Percentiles rank a stretch among this genome's conserved stretches.
These are phyloP conservation scores for Curvularia lunata DNA, from an alignment of 2,329 filamentous ascomycete genomes.

Conservation along the genomic window DNA sequence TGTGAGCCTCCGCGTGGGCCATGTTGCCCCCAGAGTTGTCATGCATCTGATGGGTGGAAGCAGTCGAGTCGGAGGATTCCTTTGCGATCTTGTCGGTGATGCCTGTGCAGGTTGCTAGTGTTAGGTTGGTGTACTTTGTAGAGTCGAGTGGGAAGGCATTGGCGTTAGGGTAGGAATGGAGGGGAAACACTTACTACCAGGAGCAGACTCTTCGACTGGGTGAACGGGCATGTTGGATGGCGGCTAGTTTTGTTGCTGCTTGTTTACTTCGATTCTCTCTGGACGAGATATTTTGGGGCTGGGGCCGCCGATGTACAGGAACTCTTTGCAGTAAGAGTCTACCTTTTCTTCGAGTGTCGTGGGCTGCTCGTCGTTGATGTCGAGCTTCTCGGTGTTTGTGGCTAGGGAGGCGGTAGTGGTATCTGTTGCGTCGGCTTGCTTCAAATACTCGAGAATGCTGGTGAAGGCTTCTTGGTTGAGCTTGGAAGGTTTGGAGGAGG, in stretches of 20 bases:
- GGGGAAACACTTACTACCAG: conserved; percentile 44
- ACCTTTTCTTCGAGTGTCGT: neutral
- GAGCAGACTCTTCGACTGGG: conserved; percentile 50
- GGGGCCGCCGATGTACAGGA: conserved; percentile 17
- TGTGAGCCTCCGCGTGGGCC: conserved; percentile 48
- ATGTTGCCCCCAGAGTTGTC: conserved; percentile 44
- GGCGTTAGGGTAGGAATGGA: neutral
- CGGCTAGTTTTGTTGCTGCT: conserved; percentile 12
- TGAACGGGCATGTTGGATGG: conserved; percentile 50
- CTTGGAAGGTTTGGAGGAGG: conserved; percentile 1
- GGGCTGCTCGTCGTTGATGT: conserved; percentile 14
- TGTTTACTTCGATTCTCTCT: conserved; percentile 5
- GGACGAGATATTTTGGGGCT: conserved; percentile 2
- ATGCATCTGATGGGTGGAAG: conserved; percentile 44
- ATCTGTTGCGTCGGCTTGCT: neutral
- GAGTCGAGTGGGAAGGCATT: too few species aligned
- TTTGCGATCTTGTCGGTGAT: conserved; percentile 56
- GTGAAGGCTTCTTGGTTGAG: conserved; percentile 1
- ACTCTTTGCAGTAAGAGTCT: conserved; percentile 14
- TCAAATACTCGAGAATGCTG: conserved; percentile 12
- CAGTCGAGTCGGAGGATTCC: conserved; percentile 52
- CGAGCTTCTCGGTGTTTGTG: conserved; percentile 12
- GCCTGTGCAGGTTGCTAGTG: conserved; percentile 36
- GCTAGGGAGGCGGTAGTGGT: conserved; percentile 11
- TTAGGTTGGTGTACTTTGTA: neutral